Evolutionary conservation across 192 early-diverging fungal genomes (phyloP).

Genomic region (Gigaspora rosea): DNA sequence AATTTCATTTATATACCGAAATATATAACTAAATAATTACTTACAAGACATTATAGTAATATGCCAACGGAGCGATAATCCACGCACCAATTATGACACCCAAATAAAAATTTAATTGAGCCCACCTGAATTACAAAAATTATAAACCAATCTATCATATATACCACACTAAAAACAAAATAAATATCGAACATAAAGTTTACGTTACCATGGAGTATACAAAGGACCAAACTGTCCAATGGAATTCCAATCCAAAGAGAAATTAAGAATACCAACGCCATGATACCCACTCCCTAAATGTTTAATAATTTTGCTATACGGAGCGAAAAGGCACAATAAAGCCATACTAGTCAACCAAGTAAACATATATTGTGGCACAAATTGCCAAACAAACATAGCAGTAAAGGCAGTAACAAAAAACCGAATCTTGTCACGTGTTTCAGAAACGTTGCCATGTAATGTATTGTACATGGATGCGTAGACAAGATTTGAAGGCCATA

Average conservation of each 20-base stretch:
- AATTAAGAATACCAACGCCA: constrained; percentile 70
- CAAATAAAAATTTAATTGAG: constrained; percentile 65
- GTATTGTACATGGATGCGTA: constrained; percentile 54
- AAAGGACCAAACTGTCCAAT: constrained; percentile 56
- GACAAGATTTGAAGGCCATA: constrained; percentile 79
- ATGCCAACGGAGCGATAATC: constrained; percentile 3
- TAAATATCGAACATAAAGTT: constrained; percentile 47
- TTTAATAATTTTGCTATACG: constrained; percentile 33
- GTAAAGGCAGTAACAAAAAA: constrained; percentile 50
- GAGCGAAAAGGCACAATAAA: constrained; percentile 40
- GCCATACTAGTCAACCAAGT: constrained; percentile 41
- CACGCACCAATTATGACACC: constrained; percentile 54
- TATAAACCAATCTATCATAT: not conserved
- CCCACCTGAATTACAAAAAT: constrained; percentile 41
- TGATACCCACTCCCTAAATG: constrained; percentile 52
- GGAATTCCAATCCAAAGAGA: constrained; percentile 76
- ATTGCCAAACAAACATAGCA: constrained; percentile 53
- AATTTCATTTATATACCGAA: not conserved
- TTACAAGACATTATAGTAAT: constrained; percentile 18
- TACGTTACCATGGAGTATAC: constrained; percentile 69
- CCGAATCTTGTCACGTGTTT: constrained; percentile 11
- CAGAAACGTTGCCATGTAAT: constrained; percentile 31
- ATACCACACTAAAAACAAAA: not conserved
- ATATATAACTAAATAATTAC: not conserved
- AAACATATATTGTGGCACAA: constrained; percentile 44